Evolutionary conservation across 2,329 filamentous ascomycete species (phyloP).

Genomic region (Sporothrix variecibatus): DNA sequence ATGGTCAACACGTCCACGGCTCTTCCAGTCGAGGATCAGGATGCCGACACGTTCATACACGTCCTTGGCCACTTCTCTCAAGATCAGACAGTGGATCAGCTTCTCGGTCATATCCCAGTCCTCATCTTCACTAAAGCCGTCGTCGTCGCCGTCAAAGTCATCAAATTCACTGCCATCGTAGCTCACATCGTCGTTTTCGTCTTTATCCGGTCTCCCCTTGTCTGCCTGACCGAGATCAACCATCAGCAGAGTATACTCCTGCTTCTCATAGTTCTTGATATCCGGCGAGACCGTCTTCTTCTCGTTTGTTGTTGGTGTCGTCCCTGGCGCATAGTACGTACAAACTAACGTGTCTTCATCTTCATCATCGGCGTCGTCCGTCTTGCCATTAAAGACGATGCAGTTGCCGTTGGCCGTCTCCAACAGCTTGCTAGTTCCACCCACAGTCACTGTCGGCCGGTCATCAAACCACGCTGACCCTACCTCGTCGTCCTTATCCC

Average conservation of each 20-base stretch:
- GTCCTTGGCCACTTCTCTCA: not conserved
- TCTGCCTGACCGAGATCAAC: not conserved
- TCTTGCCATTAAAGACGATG: not conserved
- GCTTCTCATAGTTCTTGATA: not conserved
- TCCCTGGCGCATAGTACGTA: constrained; percentile 5
- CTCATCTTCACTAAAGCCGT: not conserved
- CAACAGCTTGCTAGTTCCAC: not conserved
- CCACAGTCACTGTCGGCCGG: not conserved
- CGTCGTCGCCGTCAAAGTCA: not conserved
- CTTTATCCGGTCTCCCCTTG: not conserved
- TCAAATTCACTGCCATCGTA: not conserved
- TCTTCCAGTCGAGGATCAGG: constrained; percentile 12
- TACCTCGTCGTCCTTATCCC: not conserved
- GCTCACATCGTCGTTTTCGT: not conserved
- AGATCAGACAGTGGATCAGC: constrained; percentile 7
- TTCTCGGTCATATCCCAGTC: constrained; percentile 1
- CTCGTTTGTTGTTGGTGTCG: not conserved
- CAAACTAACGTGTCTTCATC: not conserved
- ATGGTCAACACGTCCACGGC: not conserved
- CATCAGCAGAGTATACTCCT: not conserved
- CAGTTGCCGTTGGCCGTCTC: constrained; percentile 1
- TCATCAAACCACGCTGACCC: constrained; percentile 15
- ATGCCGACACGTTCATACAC: not conserved
- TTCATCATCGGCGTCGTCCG: not conserved
- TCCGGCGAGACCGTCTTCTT: not conserved